A percentile compares a stretch with the other conserved stretches of the same genome.
These are phyloP conservation scores for Penicillium sumatraense DNA, from an alignment of 2,329 filamentous ascomycete genomes.

Conservation along the genomic window DNA sequence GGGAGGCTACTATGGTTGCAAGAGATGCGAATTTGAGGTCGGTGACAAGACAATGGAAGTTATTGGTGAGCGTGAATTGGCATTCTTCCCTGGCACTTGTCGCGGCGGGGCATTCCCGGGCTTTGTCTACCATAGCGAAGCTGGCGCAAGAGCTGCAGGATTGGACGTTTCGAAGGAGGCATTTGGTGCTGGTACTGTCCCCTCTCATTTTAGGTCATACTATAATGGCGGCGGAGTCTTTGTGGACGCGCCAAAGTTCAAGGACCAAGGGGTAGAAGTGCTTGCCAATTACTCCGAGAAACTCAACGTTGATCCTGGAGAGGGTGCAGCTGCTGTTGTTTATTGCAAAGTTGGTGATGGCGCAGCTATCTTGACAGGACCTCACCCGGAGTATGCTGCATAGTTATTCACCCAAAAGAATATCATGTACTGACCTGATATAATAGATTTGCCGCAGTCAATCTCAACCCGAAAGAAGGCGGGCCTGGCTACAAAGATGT, in stretches of 20 bases:
- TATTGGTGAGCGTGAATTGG: slow-evolving; percentile 80
- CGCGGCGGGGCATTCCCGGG: slow-evolving; percentile 85
- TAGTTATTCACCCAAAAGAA: slow-evolving; percentile 1
- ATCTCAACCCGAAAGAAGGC: slow-evolving; percentile 70
- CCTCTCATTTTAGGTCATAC: slow-evolving; percentile 73
- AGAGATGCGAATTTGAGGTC: slow-evolving; percentile 87
- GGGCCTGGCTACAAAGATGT: slow-evolving; percentile 72
- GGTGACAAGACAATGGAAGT: slow-evolving; percentile 82
- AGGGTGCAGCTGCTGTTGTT: slow-evolving; percentile 76
- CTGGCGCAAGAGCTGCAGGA: slow-evolving; percentile 73
- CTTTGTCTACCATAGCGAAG: slow-evolving; percentile 89
- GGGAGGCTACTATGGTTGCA: slow-evolving; percentile 86
- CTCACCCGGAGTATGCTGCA: slow-evolving; percentile 81
- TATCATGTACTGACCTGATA: slow-evolving; percentile 20
- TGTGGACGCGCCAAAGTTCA: slow-evolving; percentile 71
- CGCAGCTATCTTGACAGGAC: slow-evolving; percentile 77
- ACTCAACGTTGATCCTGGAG: slow-evolving; percentile 75
- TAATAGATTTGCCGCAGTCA: slow-evolving; percentile 77
- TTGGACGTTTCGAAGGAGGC: slow-evolving; percentile 67
- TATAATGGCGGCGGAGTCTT: slow-evolving; percentile 97
- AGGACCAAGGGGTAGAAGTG: slow-evolving; percentile 72
- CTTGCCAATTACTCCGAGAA: slow-evolving; percentile 79
- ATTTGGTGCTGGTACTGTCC: slow-evolving; percentile 59
- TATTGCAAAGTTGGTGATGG: slow-evolving; percentile 84
- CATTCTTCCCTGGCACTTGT: slow-evolving; percentile 85